phyloP scores from a whole-genome alignment of 2,329 filamentous ascomycete genomes.

The Sporothrix luriei region DNA sequence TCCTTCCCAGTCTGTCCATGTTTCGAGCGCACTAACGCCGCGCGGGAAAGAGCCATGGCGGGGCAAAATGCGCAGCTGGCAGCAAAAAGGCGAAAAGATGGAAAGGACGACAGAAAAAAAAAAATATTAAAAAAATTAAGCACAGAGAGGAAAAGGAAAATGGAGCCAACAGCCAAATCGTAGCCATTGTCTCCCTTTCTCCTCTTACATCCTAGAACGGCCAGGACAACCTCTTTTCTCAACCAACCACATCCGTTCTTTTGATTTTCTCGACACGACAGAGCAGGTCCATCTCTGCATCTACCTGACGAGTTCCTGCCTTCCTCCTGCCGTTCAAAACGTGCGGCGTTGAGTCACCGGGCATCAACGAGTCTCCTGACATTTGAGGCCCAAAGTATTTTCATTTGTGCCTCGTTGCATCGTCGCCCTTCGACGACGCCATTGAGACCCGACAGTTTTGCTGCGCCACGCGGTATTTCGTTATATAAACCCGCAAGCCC shows the following conservation, averaged over 20 bases:
- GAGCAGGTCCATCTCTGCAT: neutral
- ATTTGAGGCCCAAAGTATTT: slow-evolving; percentile 17
- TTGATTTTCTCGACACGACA: neutral
- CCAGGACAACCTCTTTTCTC: neutral
- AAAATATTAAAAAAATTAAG: slow-evolving; percentile 5
- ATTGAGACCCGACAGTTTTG: slow-evolving; percentile 18
- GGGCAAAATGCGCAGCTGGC: slow-evolving; percentile 30
- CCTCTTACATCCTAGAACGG: neutral
- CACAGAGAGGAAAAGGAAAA: slow-evolving; percentile 4
- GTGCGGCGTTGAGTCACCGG: slow-evolving; percentile 25
- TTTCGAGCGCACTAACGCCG: slow-evolving; percentile 13
- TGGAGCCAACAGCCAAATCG: neutral
- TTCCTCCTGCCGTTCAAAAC: neutral
- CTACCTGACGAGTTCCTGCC: neutral
- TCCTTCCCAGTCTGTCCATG: slow-evolving; percentile 20
- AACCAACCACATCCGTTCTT: neutral
- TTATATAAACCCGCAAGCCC: slow-evolving; percentile 2
- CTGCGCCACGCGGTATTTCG: slow-evolving; percentile 9
- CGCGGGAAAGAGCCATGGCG: slow-evolving; percentile 31
- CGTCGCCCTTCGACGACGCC: neutral
- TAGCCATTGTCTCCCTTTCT: slow-evolving; percentile 15
- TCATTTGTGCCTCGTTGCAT: slow-evolving; percentile 9
- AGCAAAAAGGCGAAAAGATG: slow-evolving; percentile 12
- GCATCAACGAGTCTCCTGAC: slow-evolving; percentile 19
- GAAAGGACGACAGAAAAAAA: slow-evolving; percentile 8